Percentiles rank a stretch among this genome's conserved stretches.
These are phyloP conservation scores for Tetraselmis chui DNA, from an alignment of 139 green algal species.

Conservation along the genomic window DNA sequence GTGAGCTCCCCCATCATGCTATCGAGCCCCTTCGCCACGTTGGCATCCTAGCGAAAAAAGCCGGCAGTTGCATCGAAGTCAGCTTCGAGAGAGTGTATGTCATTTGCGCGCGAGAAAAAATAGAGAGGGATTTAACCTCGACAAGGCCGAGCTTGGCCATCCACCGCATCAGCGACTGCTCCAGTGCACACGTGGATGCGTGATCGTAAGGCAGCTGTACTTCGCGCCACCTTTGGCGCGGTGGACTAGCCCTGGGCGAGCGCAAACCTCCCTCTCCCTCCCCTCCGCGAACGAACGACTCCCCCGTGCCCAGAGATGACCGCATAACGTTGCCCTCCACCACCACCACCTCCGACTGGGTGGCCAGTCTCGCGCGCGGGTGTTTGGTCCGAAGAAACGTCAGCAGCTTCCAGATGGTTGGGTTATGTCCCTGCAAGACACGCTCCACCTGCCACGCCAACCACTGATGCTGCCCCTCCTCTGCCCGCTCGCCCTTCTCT, in stretches of 20 bases:
- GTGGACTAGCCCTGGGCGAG: neutral
- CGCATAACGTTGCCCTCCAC: neutral
- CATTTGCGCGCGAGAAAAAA: no score
- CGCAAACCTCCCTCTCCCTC: neutral
- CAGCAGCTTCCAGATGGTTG: neutral
- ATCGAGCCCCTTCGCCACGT: neutral
- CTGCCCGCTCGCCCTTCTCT: neutral
- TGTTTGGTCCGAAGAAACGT: neutral
- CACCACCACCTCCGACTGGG: neutral
- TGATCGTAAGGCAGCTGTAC: neutral
- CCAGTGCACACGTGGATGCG: neutral
- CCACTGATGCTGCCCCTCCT: neutral
- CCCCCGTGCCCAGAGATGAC: neutral
- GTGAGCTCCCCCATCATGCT: neutral
- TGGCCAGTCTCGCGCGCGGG: neutral
- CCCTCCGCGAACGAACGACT: neutral
- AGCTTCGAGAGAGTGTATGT: no score
- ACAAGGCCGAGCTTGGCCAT: neutral
- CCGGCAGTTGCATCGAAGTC: no score
- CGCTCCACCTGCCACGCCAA: neutral
- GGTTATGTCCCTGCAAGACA: neutral
- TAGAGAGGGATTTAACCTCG: no score
- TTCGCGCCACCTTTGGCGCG: neutral
- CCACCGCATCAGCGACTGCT: neutral
- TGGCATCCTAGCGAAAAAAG: no score